Percentiles rank a stretch among this genome's conserved stretches.
These are phyloP conservation scores for Coelastrella sp. DNA, from an alignment of 139 green algal species.

Conservation along the genomic window DNA sequence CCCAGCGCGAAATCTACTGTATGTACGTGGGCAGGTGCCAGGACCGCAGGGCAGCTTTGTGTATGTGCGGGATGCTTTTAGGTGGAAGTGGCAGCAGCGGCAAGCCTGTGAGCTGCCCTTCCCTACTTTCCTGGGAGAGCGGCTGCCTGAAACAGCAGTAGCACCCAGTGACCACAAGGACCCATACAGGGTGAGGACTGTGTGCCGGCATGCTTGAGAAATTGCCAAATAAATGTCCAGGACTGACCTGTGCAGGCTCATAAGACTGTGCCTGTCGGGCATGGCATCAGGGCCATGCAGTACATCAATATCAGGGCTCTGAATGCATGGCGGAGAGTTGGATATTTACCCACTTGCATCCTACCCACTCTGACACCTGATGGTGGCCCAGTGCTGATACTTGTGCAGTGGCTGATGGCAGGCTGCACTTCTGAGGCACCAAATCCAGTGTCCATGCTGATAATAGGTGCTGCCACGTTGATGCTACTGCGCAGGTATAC, in stretches of 20 bases:
- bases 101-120: constrained; percentile 38
- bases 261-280: too few relatives aligned
- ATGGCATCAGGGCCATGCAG: too few relatives aligned
- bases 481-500: constrained; percentile 20
- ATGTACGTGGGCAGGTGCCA: constrained; percentile 93
- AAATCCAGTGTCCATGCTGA: background rate
- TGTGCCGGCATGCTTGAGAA: too few relatives aligned
- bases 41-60: constrained; percentile 89
- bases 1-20: constrained; percentile 91
- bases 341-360: too few relatives aligned
- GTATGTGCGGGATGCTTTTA: constrained; percentile 77
- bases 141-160: background rate
- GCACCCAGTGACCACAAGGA: constrained; percentile 20
- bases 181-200: constrained; percentile 25
- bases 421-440: too few relatives aligned
- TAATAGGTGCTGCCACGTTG: background rate
- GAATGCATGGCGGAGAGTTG: too few relatives aligned
- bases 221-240: too few relatives aligned
- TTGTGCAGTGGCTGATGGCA: background rate
- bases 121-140: constrained; percentile 15
- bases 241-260: too few relatives aligned
- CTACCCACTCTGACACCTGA: too few relatives aligned
- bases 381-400: background rate
- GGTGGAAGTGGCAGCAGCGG: constrained; percentile 40
- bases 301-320: too few relatives aligned